Conservation (phyloP, 1,139 yeast genomes). For the Yamadazyma aaseri region DNA sequence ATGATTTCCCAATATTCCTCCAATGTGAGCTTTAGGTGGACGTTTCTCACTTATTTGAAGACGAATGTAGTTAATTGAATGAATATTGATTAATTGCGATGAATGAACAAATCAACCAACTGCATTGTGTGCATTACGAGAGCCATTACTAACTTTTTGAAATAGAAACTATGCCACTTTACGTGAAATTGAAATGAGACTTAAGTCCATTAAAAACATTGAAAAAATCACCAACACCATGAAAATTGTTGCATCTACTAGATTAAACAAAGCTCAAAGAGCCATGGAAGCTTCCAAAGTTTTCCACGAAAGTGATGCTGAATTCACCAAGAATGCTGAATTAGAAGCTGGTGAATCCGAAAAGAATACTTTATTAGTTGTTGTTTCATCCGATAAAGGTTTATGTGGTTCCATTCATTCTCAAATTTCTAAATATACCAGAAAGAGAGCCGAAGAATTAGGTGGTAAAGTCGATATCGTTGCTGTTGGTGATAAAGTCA, state of each 20-base stretch:
- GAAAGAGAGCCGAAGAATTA: slow-evolving; percentile 58
- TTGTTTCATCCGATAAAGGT: slow-evolving; percentile 95
- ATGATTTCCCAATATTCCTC: no score
- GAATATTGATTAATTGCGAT: no score
- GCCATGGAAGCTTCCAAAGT: slow-evolving; percentile 90
- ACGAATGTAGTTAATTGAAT: no score
- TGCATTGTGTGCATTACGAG: no score
- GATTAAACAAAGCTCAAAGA: slow-evolving; percentile 92
- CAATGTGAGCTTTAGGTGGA: no score
- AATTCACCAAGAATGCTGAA: slow-evolving; percentile 80
- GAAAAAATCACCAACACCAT: slow-evolving; percentile 99
- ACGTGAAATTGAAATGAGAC: slow-evolving; percentile 97
- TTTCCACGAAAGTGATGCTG: slow-evolving; percentile 77
- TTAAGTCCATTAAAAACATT: slow-evolving; percentile 96
- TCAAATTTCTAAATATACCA: slow-evolving; percentile 86
- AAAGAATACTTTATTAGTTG: slow-evolving; percentile 69
- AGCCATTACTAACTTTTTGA: slow-evolving; percentile 11
- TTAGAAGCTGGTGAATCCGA: slow-evolving; percentile 52
- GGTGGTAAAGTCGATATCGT: slow-evolving; percentile 76
- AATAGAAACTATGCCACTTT: slow-evolving; percentile 94
- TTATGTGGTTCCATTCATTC: slow-evolving; percentile 98
- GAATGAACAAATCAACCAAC: no score
- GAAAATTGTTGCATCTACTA: slow-evolving; percentile 98
- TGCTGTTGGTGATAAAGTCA: slow-evolving; percentile 91
- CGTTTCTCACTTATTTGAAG: no score